Evolutionary conservation across 1,284 basidiomycete species (phyloP), one percentile per base, ranked within the genome.

Genomic region (Ustilago esculenta): DNA sequence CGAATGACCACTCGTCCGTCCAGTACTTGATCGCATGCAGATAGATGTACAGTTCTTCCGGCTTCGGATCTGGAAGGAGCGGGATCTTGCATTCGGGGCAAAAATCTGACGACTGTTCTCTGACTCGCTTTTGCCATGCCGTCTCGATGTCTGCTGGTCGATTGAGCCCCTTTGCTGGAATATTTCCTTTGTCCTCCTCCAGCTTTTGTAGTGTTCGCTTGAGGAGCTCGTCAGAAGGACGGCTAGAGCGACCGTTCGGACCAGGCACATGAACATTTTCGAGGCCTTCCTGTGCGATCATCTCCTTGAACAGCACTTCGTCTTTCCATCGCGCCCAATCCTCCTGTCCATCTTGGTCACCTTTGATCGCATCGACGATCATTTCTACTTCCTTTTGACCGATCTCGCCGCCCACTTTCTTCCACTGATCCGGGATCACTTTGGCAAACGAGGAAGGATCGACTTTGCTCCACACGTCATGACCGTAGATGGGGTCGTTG

Each of bases 401-500:
- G 9, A 76, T 69, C 37, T 72, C 75, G 12, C 76, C 76, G 14
- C 75, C 76, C 4, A 73, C 76, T 11, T 64, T 70, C 63, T 77
- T 73, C 63, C 75, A 77, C 44, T 72, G 66, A 25, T 73, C 73
- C 14, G 76, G 76, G 23, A 76, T 49, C 9, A 75, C 72, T 10
- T 75, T 34, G 30, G 72, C 54, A 17, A 76, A 72, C 4, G 64
- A 47, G 18, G 65, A 60, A 3, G 58, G 53, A 18, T 80, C 73
- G 20, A 76, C 70, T 21, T 73, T 55, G 27, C 48, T 49, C 80
- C 80, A 81, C n/a, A 81, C 67, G n/a, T 63, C 43, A 48, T 81
- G 80, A 29, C 65, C 72, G 69, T 84, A 84, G 42, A 84, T 80
- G 12, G 83, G 83, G 40, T 84, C 83, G 55, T 84, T 84, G 21